Evolutionary conservation across 2,329 filamentous ascomycete species (phyloP).

Genomic region (Pseudohalonectria lignicola): DNA sequence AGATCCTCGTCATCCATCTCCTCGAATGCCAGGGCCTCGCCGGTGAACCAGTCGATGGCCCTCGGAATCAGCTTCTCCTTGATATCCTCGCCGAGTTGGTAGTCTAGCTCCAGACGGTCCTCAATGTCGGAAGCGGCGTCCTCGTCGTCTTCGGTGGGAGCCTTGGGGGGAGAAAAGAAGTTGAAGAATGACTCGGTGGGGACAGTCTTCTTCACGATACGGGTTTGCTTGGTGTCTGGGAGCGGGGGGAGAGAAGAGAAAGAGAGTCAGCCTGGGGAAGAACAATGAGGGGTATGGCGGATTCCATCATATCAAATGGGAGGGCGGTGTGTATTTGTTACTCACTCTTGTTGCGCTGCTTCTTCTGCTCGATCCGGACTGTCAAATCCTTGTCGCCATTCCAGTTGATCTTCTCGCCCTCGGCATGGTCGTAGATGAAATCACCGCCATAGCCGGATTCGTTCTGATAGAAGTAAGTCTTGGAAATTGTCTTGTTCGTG

Average conservation of each 20-base stretch:
- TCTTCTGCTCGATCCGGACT: constrained; percentile 94
- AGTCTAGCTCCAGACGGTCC: constrained; percentile 95
- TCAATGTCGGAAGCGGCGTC: constrained; percentile 85
- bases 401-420: constrained; percentile 98
- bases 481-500: constrained; percentile 92
- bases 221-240: constrained; percentile 94
- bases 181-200: constrained; percentile 98
- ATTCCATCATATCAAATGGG: too few relatives aligned
- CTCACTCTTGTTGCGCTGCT: constrained; percentile 98
- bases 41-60: constrained; percentile 98
- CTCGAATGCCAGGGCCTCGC: constrained; percentile 93
- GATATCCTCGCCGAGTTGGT: constrained; percentile 97
- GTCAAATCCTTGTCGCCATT: constrained; percentile 91
- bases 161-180: constrained; percentile 94
- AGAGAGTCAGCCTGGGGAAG: neutral
- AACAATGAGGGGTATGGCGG: too few relatives aligned
- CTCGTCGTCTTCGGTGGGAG: constrained; percentile 62
- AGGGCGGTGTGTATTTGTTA: neutral
- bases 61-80: constrained; percentile 99
- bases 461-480: constrained; percentile 98
- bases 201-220: constrained; percentile 97
- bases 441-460: constrained; percentile 98
- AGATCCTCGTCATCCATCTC: constrained; percentile 77
- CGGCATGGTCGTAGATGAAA: constrained; percentile 98
- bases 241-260: constrained; percentile 10